Evolutionary conservation across 179 eudicot species (phyloP).

Genomic region (Camellia oleifera): DNA sequence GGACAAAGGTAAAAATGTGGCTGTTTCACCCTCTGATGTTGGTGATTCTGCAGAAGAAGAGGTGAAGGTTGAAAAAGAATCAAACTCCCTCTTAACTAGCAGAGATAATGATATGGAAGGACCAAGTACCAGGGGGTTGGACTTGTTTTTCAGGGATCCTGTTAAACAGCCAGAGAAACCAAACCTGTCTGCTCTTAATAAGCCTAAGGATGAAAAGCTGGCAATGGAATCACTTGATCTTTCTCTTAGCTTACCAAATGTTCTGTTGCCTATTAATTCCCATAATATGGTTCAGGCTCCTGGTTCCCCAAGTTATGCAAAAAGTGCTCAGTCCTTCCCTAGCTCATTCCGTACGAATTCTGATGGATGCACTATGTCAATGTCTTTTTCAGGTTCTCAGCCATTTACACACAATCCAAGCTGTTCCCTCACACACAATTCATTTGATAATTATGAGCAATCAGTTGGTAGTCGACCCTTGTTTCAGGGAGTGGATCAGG

Average conservation of each 20-base stretch:
- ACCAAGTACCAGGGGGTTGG: slow-evolving; percentile 71
- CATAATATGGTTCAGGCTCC: slow-evolving; percentile 57
- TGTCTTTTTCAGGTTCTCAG: slow-evolving; percentile 91
- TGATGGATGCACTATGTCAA: slow-evolving; percentile 80
- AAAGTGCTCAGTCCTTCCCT: slow-evolving; percentile 85
- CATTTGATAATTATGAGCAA: slow-evolving; percentile 67
- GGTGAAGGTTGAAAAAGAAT: slow-evolving; percentile 36
- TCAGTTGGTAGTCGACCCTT: slow-evolving; percentile 87
- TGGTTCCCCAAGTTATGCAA: slow-evolving; percentile 73
- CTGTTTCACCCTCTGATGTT: slow-evolving; percentile 42
- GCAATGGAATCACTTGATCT: slow-evolving; percentile 76
- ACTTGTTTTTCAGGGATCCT: slow-evolving; percentile 61
- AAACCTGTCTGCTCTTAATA: slow-evolving; percentile 25
- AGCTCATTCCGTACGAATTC: slow-evolving; percentile 75
- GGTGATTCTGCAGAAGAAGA: slow-evolving; percentile 31
- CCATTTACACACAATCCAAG: slow-evolving; percentile 72
- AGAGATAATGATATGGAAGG: slow-evolving; percentile 62
- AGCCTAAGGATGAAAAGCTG: slow-evolving; percentile 57
- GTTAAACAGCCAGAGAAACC: slow-evolving; percentile 49
- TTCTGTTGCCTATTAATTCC: slow-evolving; percentile 56
- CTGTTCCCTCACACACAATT: slow-evolving; percentile 73
- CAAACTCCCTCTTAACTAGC: slow-evolving; percentile 33
- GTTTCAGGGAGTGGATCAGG: slow-evolving; percentile 70
- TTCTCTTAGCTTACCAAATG: slow-evolving; percentile 88
- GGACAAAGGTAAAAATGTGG: slow-evolving; percentile 86